A percentile compares a stretch with the other conserved stretches of the same genome.
Evolutionary conservation across 1,284 basidiomycete species (phyloP).

Genomic region (Tylopilus orsonianus): DNA sequence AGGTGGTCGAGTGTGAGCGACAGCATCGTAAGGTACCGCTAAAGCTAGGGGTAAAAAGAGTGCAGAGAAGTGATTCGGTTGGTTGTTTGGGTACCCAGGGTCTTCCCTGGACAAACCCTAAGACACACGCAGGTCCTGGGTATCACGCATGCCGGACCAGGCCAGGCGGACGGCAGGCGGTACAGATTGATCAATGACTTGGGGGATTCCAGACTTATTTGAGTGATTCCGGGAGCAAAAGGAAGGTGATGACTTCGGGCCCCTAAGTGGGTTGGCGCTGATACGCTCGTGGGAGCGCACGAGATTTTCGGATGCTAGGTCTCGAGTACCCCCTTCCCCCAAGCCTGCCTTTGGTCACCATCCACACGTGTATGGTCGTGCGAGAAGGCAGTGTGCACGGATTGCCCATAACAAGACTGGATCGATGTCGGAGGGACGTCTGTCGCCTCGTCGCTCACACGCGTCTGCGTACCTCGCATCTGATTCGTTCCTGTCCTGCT

Average conservation of each 20-base stretch:
- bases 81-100: slow-evolving; percentile 27
- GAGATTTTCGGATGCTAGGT: slow-evolving; percentile 3
- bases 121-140: slow-evolving; percentile 32
- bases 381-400: slow-evolving; percentile 8
- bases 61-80: slow-evolving; percentile 26
- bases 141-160: slow-evolving; percentile 34
- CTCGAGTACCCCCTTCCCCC: not conserved
- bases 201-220: slow-evolving; percentile 32
- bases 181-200: slow-evolving; percentile 31
- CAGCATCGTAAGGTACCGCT: slow-evolving; percentile 27
- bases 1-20: slow-evolving; percentile 34
- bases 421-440: slow-evolving; percentile 9
- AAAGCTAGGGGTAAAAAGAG: slow-evolving; percentile 25
- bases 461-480: slow-evolving; percentile 10
- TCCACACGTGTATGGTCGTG: slow-evolving; percentile 10
- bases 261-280: slow-evolving; percentile 34
- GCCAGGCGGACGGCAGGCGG: slow-evolving; percentile 33
- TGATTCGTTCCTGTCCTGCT: slow-evolving; percentile 12
- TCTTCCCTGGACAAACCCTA: slow-evolving; percentile 32
- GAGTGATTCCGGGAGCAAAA: slow-evolving; percentile 27
- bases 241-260: slow-evolving; percentile 26
- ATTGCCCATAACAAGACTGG: slow-evolving; percentile 12
- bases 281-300: slow-evolving; percentile 31
- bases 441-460: slow-evolving; percentile 32
- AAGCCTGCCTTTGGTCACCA: not conserved